Evolutionary conservation across 345 rosid genomes (phyloP).

Genomic region (Triadica sebifera): DNA sequence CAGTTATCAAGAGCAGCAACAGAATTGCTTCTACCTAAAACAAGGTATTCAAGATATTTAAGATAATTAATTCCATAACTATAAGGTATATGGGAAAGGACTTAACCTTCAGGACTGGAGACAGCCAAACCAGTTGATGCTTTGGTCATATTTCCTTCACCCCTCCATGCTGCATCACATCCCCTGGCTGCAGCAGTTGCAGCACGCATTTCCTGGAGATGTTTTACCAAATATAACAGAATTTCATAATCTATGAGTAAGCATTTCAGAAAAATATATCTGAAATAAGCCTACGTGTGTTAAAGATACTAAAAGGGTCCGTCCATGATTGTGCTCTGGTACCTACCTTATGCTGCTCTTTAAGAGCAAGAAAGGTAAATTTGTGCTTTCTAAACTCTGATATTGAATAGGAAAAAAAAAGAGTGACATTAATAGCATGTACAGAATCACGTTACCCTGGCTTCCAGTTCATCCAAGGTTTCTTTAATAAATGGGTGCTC

Average conservation of each 20-base stretch:
- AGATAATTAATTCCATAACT: conserved; percentile 8
- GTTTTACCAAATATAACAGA: conserved; percentile 23
- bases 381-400: neutral
- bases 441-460: conserved; percentile 50
- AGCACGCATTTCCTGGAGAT: conserved; percentile 48
- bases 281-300: neutral
- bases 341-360: neutral
- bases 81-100: conserved; percentile 4
- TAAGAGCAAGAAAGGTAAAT: neutral
- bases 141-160: conserved; percentile 46
- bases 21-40: conserved; percentile 45
- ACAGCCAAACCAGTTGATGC: conserved; percentile 39
- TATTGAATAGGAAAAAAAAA: neutral
- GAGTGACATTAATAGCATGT: neutral
- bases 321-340: neutral
- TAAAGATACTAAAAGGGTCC: neutral
- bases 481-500: conserved; percentile 95
- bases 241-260: conserved; percentile 18
- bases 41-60: conserved; percentile 18
- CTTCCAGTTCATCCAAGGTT: conserved; percentile 55
- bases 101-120: conserved; percentile 33
- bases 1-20: conserved; percentile 33
- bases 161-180: conserved; percentile 42
- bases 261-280: conserved; percentile 7
- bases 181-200: conserved; percentile 37